Conservation (phyloP, 371 early-diverging fungal species). For the Mortierella sp. region DNA sequence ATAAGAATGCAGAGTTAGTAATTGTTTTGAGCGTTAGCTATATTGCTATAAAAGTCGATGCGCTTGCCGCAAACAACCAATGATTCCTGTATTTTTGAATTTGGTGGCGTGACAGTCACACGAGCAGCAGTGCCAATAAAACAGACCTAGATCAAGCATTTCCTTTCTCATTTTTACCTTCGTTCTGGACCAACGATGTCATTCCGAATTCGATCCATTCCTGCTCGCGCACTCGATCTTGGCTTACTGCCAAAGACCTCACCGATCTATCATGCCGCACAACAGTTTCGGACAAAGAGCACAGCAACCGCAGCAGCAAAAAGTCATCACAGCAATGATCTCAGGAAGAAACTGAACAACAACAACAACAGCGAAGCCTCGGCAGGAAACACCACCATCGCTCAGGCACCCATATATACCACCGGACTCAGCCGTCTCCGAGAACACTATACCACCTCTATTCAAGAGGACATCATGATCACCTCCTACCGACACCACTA, state of each 20-base stretch:
- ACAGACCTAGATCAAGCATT: neutral
- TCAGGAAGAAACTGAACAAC: constrained; percentile 11
- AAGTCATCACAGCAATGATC: constrained; percentile 15
- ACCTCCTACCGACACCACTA: constrained; percentile 85
- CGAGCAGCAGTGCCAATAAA: neutral
- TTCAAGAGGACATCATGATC: constrained; percentile 90
- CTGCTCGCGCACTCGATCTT: constrained; percentile 33
- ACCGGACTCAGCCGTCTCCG: constrained; percentile 77
- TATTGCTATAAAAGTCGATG: too few species aligned
- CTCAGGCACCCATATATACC: constrained; percentile 46
- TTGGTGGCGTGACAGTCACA: constrained; percentile 21
- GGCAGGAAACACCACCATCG: constrained; percentile 3
- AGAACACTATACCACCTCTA: constrained; percentile 85
- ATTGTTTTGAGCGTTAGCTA: too few species aligned
- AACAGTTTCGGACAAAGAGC: constrained; percentile 35
- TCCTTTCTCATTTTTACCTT: neutral
- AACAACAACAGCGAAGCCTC: neutral
- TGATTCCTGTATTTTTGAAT: too few species aligned
- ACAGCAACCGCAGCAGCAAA: constrained; percentile 12
- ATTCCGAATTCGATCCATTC: constrained; percentile 17
- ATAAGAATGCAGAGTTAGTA: neutral
- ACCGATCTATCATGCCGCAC: constrained; percentile 30
- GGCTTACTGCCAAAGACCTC: constrained; percentile 45
- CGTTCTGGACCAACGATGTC: constrained; percentile 7
- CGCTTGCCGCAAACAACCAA: too few species aligned